A percentile compares a stretch with the other conserved stretches of the same genome.
These are phyloP conservation scores for Fragaria iinumae DNA, from an alignment of 306 rosid genomes.

Conservation along the genomic window DNA sequence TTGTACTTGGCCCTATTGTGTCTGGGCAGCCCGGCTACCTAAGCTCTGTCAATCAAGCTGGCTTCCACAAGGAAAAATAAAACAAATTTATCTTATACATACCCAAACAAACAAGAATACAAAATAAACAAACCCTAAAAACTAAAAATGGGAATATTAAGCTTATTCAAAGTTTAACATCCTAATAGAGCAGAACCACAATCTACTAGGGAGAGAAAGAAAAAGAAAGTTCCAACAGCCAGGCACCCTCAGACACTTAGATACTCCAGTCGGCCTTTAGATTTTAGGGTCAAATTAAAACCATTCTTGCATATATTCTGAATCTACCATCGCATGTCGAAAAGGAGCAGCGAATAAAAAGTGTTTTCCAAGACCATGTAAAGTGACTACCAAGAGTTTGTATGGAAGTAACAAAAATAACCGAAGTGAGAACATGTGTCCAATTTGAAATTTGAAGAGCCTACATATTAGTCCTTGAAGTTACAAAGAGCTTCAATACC, in stretches of 20 bases:
- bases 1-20: background rate
- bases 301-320: background rate
- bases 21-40: background rate
- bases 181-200: background rate
- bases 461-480: background rate
- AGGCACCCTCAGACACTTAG: background rate
- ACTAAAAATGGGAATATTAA: no score
- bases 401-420: background rate
- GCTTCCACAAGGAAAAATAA: background rate
- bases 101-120: background rate
- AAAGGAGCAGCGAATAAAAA: background rate
- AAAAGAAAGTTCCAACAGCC: background rate
- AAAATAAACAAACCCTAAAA: no score
- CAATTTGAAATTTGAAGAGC: background rate
- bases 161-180: background rate
- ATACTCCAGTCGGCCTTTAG: background rate
- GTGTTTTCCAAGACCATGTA: background rate
- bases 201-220: background rate
- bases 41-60: background rate
- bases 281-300: background rate
- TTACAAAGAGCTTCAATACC: background rate
- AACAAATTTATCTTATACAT: background rate
- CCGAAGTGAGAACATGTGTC: background rate
- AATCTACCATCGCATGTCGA: background rate
- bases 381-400: background rate